Percentiles rank a stretch among this genome's conserved stretches.
These are phyloP conservation scores for Geotrichum europaeum DNA, from an alignment of 1,139 yeast species.

Conservation along the genomic window DNA sequence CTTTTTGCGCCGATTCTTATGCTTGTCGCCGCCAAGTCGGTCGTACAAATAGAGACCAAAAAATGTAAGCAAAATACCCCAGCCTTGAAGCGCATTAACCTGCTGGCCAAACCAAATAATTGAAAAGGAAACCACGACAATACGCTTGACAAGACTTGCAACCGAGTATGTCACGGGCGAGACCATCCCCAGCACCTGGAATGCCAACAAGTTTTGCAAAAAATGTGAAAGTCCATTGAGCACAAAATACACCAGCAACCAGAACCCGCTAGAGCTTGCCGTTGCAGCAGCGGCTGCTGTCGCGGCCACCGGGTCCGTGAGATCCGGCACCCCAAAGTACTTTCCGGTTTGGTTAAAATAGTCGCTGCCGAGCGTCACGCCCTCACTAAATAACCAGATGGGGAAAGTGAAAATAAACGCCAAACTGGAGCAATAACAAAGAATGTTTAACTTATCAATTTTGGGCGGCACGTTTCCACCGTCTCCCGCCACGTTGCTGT, in stretches of 20 bases:
- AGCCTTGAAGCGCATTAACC: slow-evolving; percentile 49
- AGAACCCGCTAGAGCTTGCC: background rate
- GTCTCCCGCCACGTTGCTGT: slow-evolving; percentile 23
- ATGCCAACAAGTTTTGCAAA: slow-evolving; percentile 78
- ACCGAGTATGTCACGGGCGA: slow-evolving; percentile 88
- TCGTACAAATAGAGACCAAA: slow-evolving; percentile 58
- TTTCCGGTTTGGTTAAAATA: slow-evolving; percentile 18
- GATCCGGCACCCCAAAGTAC: slow-evolving; percentile 10
- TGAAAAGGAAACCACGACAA: slow-evolving; percentile 75
- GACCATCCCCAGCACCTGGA: slow-evolving; percentile 78
- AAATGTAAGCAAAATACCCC: slow-evolving; percentile 68
- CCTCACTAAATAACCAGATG: slow-evolving; percentile 65
- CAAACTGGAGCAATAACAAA: slow-evolving; percentile 74
- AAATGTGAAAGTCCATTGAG: slow-evolving; percentile 74
- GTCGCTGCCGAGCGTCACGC: slow-evolving; percentile 28
- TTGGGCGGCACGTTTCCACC: slow-evolving; percentile 15
- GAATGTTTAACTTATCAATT: slow-evolving; percentile 68
- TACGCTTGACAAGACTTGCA: slow-evolving; percentile 82
- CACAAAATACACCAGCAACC: slow-evolving; percentile 27
- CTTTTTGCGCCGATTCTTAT: slow-evolving; percentile 19
- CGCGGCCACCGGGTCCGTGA: background rate
- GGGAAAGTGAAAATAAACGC: slow-evolving; percentile 80
- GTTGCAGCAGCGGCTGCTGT: background rate
- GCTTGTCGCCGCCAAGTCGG: slow-evolving; percentile 55
- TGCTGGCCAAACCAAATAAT: slow-evolving; percentile 65